phyloP scores from a whole-genome alignment of 2,329 filamentous ascomycete genomes.

The Chaetomium globosum region DNA sequence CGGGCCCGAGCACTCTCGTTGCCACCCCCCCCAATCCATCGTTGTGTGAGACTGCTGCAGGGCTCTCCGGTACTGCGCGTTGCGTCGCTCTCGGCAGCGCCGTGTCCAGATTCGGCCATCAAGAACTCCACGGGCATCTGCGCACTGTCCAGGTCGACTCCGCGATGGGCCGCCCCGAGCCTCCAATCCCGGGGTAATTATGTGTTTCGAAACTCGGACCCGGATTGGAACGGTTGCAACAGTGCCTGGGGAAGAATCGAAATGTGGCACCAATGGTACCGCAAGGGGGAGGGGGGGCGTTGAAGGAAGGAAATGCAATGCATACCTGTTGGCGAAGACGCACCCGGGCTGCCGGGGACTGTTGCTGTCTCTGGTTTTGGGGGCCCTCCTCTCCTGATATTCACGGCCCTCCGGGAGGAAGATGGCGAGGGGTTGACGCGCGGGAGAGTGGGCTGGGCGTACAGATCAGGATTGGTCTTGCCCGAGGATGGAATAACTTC shows the following conservation, averaged over 20 bases:
- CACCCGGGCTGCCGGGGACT: background rate
- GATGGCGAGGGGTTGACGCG: slow-evolving; percentile 16
- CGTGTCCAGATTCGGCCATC: slow-evolving; percentile 18
- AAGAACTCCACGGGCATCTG: slow-evolving; percentile 20
- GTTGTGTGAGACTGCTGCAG: slow-evolving; percentile 16
- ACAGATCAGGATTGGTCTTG: slow-evolving; percentile 7
- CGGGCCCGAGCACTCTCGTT: slow-evolving; percentile 9
- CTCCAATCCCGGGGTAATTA: background rate
- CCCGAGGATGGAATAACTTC: slow-evolving; percentile 24
- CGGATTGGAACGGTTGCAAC: background rate
- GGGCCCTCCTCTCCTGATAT: background rate
- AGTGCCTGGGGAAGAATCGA: background rate
- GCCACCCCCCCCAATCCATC: background rate
- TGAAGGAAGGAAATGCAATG: slow-evolving; percentile 16
- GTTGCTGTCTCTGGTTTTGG: background rate
- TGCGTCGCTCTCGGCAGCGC: slow-evolving; percentile 12
- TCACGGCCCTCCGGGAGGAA: background rate
- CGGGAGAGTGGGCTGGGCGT: background rate
- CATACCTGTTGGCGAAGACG: slow-evolving; percentile 19
- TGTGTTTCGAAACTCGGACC: background rate
- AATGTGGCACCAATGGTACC: background rate
- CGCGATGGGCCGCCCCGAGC: slow-evolving; percentile 2
- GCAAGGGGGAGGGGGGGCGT: background rate
- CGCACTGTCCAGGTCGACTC: slow-evolving; percentile 15
- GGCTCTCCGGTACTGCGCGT: slow-evolving; percentile 6